Conservation (phyloP, 2,329 filamentous ascomycete genomes). For the Harringtonia aguacate region DNA sequence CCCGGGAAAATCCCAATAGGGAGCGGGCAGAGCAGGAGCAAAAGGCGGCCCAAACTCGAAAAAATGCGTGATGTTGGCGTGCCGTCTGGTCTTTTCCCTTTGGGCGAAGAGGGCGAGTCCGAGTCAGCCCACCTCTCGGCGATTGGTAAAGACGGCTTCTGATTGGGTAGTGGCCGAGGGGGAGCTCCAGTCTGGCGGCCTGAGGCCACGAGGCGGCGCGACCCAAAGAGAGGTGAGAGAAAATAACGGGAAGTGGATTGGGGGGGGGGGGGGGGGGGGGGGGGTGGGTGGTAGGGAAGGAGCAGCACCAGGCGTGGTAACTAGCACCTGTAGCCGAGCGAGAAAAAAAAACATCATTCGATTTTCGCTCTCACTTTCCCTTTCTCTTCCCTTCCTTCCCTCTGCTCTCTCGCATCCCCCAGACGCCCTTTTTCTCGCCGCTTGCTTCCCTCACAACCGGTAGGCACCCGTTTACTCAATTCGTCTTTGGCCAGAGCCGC, state of each 20-base stretch:
- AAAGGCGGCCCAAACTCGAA: background rate
- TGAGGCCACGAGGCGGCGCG: background rate
- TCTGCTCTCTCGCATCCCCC: background rate
- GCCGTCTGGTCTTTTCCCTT: background rate
- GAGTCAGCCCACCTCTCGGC: conserved; percentile 4
- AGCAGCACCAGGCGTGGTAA: background rate
- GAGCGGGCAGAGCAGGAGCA: too few relatives aligned
- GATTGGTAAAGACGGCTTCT: conserved; percentile 4
- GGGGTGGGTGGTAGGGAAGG: background rate
- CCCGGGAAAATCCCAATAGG: too few relatives aligned
- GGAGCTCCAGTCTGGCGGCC: conserved; percentile 1
- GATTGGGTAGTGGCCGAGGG: conserved; percentile 3
- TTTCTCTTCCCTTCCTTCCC: conserved; percentile 9
- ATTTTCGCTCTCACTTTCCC: conserved; percentile 12
- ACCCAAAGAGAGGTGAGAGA: background rate
- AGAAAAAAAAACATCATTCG: conserved; percentile 16
- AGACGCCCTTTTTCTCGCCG: background rate
- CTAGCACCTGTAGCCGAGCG: conserved; percentile 6
- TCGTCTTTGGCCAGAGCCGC: too few relatives aligned
- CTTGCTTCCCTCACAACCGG: too few relatives aligned
- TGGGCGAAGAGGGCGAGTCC: background rate
- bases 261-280: too few relatives aligned
- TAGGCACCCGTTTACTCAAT: too few relatives aligned
- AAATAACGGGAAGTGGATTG: conserved; percentile 3
- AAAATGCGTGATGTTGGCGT: background rate